phyloP scores from a whole-genome alignment of 2,329 filamentous ascomycete species.

The Exserohilum rostratum region DNA sequence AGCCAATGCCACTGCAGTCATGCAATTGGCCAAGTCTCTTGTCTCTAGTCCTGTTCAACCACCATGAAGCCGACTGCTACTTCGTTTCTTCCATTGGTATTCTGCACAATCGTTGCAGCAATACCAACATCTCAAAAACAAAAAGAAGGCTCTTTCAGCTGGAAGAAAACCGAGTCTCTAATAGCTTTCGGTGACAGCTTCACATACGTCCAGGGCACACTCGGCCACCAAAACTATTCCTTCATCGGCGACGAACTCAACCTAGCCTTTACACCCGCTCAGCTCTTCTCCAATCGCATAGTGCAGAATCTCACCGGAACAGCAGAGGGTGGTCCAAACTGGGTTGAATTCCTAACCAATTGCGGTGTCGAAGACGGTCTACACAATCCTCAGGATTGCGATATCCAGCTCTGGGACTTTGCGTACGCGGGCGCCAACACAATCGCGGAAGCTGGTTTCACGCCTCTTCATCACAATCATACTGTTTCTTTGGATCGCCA shows the following conservation, averaged over 20 bases:
- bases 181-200: conserved; percentile 60
- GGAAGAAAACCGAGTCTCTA: conserved; percentile 27
- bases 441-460: conserved; percentile 44
- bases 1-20: neutral
- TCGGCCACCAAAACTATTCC: conserved; percentile 58
- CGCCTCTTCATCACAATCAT: conserved; percentile 59
- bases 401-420: conserved; percentile 61
- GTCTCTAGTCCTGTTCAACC: neutral
- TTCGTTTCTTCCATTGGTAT: conserved; percentile 3
- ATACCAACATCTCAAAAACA: neutral
- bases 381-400: conserved; percentile 53
- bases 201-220: conserved; percentile 60
- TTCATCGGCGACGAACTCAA: conserved; percentile 62
- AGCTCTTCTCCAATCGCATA: conserved; percentile 57
- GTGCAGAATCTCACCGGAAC: conserved; percentile 57
- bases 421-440: conserved; percentile 62
- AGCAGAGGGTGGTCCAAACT: conserved; percentile 61
- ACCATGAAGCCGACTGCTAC: conserved; percentile 18
- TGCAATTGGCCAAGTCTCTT: neutral
- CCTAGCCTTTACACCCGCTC: conserved; percentile 52
- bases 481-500: conserved; percentile 59
- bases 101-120: conserved; percentile 2
- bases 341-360: conserved; percentile 60
- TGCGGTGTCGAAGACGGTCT: conserved; percentile 56
- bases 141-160: conserved; percentile 18